Evolutionary conservation across 495 filamentous ascomycete genomes (phyloP).

Genomic region (Clohesyomyces aquaticus): DNA sequence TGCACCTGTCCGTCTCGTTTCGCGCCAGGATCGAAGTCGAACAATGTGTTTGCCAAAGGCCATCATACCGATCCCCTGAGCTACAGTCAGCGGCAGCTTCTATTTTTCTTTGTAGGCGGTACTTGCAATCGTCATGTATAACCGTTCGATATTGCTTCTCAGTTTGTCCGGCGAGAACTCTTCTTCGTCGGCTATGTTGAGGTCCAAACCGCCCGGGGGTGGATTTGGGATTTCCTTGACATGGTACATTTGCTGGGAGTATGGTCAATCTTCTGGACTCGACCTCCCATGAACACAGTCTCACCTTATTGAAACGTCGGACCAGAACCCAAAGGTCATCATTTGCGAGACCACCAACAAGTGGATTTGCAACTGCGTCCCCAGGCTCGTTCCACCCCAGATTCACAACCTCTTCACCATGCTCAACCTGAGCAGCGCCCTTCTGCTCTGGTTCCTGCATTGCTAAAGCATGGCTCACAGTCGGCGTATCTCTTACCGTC

Average conservation of each 20-base stretch:
- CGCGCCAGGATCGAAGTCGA: constrained; percentile 78
- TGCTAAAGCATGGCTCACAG: constrained; percentile 48
- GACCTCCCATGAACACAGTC: background rate
- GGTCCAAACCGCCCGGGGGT: constrained; percentile 67
- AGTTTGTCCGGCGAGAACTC: constrained; percentile 87
- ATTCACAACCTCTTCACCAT: constrained; percentile 61
- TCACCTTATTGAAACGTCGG: constrained; percentile 81
- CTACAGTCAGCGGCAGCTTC: constrained; percentile 1
- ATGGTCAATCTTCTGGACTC: background rate
- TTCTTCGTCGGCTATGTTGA: constrained; percentile 79
- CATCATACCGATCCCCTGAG: constrained; percentile 63
- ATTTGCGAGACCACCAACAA: constrained; percentile 77
- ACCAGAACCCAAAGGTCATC: constrained; percentile 83
- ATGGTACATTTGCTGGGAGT: constrained; percentile 79
- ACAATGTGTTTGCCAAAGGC: constrained; percentile 73
- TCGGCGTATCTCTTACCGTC: constrained; percentile 41
- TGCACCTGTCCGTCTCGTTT: constrained; percentile 65
- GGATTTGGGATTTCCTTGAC: constrained; percentile 67
- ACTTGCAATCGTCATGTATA: constrained; percentile 75
- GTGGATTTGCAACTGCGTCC: constrained; percentile 59
- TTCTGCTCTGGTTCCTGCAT: constrained; percentile 48
- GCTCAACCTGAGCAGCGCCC: constrained; percentile 52
- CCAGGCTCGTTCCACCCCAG: constrained; percentile 74
- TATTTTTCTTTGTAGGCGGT: background rate
- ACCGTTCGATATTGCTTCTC: constrained; percentile 74